Evolutionary conservation across 768 basidiomycete species (phyloP).

Genomic region (Polyporus arcularius): DNA sequence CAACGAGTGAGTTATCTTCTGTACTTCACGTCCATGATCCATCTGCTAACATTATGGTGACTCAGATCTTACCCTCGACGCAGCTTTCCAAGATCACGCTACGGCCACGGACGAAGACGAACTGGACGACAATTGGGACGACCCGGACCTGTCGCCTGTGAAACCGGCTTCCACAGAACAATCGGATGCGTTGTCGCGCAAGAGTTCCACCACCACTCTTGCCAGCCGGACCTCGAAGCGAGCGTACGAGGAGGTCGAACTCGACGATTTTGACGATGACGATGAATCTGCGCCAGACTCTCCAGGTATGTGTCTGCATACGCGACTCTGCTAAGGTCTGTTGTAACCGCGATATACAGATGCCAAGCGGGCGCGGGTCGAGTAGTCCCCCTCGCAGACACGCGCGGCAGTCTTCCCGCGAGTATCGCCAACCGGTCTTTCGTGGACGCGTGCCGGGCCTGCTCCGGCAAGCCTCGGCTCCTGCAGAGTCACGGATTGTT

Average conservation of each 20-base stretch:
- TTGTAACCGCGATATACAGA: not conserved
- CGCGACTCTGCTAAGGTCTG: too few relatives aligned
- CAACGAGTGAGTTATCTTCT: too few relatives aligned
- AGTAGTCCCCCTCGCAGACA: slow-evolving; percentile 1
- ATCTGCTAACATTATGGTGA: not conserved
- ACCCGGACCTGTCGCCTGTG: not conserved
- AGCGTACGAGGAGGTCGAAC: slow-evolving; percentile 20
- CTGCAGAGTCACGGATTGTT: too few relatives aligned
- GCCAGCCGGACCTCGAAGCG: slow-evolving; percentile 20
- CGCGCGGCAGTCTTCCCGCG: not conserved
- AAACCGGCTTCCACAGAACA: not conserved
- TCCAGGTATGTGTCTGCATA: slow-evolving; percentile 5
- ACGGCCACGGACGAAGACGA: slow-evolving; percentile 9
- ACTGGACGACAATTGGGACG: slow-evolving; percentile 12
- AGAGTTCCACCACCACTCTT: slow-evolving; percentile 15
- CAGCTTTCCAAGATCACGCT: not conserved
- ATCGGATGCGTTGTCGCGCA: slow-evolving; percentile 12
- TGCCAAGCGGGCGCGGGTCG: slow-evolving; percentile 12
- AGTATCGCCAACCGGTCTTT: not conserved
- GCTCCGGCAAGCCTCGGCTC: too few relatives aligned
- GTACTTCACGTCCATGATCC: too few relatives aligned
- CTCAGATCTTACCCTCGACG: not conserved
- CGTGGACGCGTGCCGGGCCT: not conserved
- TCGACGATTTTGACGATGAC: slow-evolving; percentile 18
- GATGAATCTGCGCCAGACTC: slow-evolving; percentile 4